Conservation (phyloP, 345 rosid genomes). For the Kernera saxatilis region DNA sequence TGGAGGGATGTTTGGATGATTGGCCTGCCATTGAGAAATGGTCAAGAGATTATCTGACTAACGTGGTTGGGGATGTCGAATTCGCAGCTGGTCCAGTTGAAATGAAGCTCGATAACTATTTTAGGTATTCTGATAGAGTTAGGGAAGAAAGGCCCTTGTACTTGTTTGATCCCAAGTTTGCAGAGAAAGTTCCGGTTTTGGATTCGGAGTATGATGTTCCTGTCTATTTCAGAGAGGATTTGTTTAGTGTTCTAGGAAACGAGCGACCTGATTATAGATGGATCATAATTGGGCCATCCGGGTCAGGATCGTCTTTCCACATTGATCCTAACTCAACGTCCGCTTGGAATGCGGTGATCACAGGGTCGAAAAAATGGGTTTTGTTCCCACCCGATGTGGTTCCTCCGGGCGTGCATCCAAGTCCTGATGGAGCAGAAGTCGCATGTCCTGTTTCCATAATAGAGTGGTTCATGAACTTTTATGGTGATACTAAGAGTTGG, state of each 20-base stretch:
- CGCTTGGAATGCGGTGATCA: constrained; percentile 94
- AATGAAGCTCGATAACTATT: constrained; percentile 73
- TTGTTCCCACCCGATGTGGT: constrained; percentile 88
- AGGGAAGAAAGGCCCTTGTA: constrained; percentile 94
- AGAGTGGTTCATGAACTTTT: constrained; percentile 99
- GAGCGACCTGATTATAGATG: constrained; percentile 93
- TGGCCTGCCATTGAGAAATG: constrained; percentile 70
- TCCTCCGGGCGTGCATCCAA: constrained; percentile 96
- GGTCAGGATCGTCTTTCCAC: constrained; percentile 95
- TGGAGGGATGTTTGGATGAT: constrained; percentile 78
- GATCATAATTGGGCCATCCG: constrained; percentile 91
- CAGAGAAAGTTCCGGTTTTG: constrained; percentile 64
- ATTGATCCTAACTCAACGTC: constrained; percentile 99
- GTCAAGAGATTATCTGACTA: constrained; percentile 65
- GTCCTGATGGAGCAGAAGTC: constrained; percentile 96
- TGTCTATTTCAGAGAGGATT: constrained; percentile 71
- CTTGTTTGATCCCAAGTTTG: constrained; percentile 89
- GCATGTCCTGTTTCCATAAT: constrained; percentile 94
- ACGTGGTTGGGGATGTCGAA: constrained; percentile 45
- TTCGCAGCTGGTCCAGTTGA: constrained; percentile 85
- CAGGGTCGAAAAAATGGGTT: constrained; percentile 93
- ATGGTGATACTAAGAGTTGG: constrained; percentile 70
- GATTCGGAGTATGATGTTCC: constrained; percentile 77
- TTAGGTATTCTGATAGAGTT: constrained; percentile 60
- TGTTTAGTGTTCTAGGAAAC: constrained; percentile 71